Evolutionary conservation across 192 early-diverging fungal genomes (phyloP), one percentile per base, ranked within the genome.

Genomic region (Bifiguratus adelaidae): DNA sequence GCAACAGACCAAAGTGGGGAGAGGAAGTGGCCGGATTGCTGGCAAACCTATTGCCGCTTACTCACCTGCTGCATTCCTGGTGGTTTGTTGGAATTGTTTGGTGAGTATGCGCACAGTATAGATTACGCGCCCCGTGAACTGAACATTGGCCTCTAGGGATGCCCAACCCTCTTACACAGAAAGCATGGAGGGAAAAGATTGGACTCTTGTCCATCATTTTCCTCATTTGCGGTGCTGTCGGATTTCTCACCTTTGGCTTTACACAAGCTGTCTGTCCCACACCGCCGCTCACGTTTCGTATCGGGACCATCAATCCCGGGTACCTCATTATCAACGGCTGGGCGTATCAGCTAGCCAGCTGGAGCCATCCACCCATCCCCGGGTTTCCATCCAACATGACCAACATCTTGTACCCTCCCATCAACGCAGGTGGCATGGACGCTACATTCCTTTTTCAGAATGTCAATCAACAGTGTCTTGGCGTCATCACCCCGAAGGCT

Each of bases 131-230:
- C n/a, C n/a, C n/a, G n/a, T n/a, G n/a, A n/a, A n/a, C n/a, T n/a
- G n/a, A n/a, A n/a, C n/a, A n/a, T n/a, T n/a, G n/a, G n/a, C n/a
- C n/a, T 6, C 32, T 63, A 73, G 85, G 85, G 4, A 80, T 85
- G 56, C 53, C 62, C 18, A 65, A 73, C 28, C 32, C 47, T 9
- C 67, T 53, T 27, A 72, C 78, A 55, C 86, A 86, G 45, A 58
- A 60, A 49, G 93, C 92, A 21, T 95, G 85, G 83, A 77, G 89
- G 55, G 92, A 95, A 65, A 95, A 95, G 62, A 82, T 95, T 48
- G 88, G 84, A 0, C 64, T 95, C 7, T 83, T 91, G 30, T 80
- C 75, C 24, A 69, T 93, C 44, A 91, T 92, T 50, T 18, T 82
- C 5, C 1, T 86, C 0, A 63, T 90, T 41, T 87, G 88, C 76